These are phyloP conservation scores for Ophiostoma ips DNA, from an alignment of 2,329 filamentous ascomycete genomes.

Conservation along the genomic window DNA sequence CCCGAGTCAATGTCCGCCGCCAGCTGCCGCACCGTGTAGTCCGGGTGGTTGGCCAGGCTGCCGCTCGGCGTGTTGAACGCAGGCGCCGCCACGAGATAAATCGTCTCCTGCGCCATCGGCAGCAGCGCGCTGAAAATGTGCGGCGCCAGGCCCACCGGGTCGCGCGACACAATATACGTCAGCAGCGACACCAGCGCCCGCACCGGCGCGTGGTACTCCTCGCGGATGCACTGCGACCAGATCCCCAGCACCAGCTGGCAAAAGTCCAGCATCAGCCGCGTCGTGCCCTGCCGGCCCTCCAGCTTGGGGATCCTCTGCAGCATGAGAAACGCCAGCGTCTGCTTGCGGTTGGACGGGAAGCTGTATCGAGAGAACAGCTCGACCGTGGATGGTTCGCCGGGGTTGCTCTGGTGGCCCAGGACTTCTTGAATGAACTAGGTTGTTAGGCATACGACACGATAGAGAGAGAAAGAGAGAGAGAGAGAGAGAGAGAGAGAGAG, in stretches of 20 bases:
- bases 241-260: constrained; percentile 48
- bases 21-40: constrained; percentile 29
- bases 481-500: not conserved
- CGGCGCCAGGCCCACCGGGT: constrained; percentile 44
- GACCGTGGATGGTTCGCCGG: constrained; percentile 46
- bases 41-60: constrained; percentile 29
- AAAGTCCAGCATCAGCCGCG: constrained; percentile 49
- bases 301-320: constrained; percentile 51
- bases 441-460: not conserved
- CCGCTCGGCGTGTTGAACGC: constrained; percentile 37
- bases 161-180: constrained; percentile 47
- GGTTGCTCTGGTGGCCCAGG: constrained; percentile 44
- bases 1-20: constrained; percentile 45
- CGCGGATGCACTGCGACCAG: constrained; percentile 54
- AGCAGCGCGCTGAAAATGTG: constrained; percentile 44
- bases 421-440: constrained; percentile 45
- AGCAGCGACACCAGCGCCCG: constrained; percentile 51
- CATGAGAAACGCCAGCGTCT: constrained; percentile 52
- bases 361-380: constrained; percentile 51
- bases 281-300: constrained; percentile 33
- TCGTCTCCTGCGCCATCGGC: constrained; percentile 42
- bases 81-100: constrained; percentile 43
- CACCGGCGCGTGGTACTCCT: constrained; percentile 49
- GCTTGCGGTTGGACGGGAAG: constrained; percentile 51
- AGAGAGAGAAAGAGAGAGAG: not conserved